Conservation (phyloP, 768 basidiomycete species). For the Boletellus sp. region DNA sequence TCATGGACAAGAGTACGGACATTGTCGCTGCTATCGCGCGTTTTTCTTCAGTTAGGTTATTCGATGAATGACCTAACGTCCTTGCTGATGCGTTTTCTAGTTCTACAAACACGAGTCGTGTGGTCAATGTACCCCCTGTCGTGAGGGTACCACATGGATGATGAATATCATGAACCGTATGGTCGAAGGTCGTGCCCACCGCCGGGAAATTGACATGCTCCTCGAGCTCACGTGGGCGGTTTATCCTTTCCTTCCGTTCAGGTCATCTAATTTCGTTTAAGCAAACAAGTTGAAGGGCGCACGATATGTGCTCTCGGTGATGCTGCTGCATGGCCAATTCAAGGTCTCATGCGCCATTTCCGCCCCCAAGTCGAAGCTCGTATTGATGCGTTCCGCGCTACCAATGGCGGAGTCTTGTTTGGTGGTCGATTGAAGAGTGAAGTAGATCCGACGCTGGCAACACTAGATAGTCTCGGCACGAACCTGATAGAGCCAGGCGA, state of each 20-base stretch:
- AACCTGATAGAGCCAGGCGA: slow-evolving; percentile 40
- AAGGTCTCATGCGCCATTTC: slow-evolving; percentile 97
- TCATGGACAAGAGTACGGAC: slow-evolving; percentile 98
- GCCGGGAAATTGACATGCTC: slow-evolving; percentile 97
- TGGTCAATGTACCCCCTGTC: slow-evolving; percentile 93
- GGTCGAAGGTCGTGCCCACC: slow-evolving; percentile 86
- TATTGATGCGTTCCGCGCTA: slow-evolving; percentile 70
- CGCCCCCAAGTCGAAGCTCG: slow-evolving; percentile 91
- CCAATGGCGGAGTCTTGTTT: slow-evolving; percentile 81
- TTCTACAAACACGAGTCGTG: slow-evolving; percentile 99
- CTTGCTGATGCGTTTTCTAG: slow-evolving; percentile 32
- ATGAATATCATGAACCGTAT: slow-evolving; percentile 99
- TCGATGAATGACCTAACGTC: not conserved
- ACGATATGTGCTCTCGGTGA: slow-evolving; percentile 97
- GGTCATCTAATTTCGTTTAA: slow-evolving; percentile 26
- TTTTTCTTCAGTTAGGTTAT: slow-evolving; percentile 64
- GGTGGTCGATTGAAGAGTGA: slow-evolving; percentile 74
- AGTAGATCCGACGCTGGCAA: slow-evolving; percentile 63
- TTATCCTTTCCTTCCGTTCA: not conserved
- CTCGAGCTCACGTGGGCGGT: slow-evolving; percentile 80
- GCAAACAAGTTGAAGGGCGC: slow-evolving; percentile 94
- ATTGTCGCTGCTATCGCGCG: slow-evolving; percentile 92
- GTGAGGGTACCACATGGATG: slow-evolving; percentile 98
- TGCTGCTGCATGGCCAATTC: slow-evolving; percentile 98
- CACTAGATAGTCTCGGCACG: slow-evolving; percentile 72